Evolutionary conservation across 257 asterid genomes (phyloP).

Genomic region (Salvia hispanica): DNA sequence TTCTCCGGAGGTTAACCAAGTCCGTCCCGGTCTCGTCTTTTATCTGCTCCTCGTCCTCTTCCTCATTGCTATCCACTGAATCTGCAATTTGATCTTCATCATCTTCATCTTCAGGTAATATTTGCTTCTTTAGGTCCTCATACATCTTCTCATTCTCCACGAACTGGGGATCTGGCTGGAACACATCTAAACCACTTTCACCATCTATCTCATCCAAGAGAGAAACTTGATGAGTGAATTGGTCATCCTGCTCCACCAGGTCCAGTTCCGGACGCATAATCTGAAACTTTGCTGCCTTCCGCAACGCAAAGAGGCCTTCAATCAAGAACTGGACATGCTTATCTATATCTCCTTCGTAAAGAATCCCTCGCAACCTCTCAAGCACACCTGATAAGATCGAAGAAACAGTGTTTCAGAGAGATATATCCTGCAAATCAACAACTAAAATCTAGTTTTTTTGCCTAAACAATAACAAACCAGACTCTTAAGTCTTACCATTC

Average conservation of each 20-base stretch:
- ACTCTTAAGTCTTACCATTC: conserved; percentile 55
- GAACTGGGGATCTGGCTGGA: conserved; percentile 77
- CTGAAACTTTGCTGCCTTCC: conserved; percentile 91
- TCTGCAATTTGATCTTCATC: conserved; percentile 72
- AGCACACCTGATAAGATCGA: conserved; percentile 58
- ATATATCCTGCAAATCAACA: background rate
- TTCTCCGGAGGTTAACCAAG: conserved; percentile 79
- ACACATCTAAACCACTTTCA: conserved; percentile 70
- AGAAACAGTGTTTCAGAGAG: conserved; percentile 10
- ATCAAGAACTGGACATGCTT: conserved; percentile 83
- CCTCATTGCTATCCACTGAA: conserved; percentile 57
- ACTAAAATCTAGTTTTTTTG: no score
- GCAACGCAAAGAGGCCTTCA: conserved; percentile 87
- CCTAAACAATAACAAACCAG: background rate
- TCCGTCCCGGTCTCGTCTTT: conserved; percentile 87
- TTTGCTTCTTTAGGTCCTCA: conserved; percentile 80
- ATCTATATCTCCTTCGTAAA: conserved; percentile 93
- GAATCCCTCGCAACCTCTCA: conserved; percentile 92
- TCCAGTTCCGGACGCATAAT: conserved; percentile 85
- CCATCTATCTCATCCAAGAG: conserved; percentile 74
- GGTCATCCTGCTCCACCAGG: conserved; percentile 91
- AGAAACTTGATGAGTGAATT: conserved; percentile 79
- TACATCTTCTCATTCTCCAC: conserved; percentile 71
- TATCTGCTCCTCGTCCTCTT: conserved; percentile 75
- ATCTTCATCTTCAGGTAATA: conserved; percentile 84